Percentiles rank a stretch among this genome's conserved stretches.
phyloP scores from a whole-genome alignment of 345 rosid genomes.

The Crucihimalaya himalaica region DNA sequence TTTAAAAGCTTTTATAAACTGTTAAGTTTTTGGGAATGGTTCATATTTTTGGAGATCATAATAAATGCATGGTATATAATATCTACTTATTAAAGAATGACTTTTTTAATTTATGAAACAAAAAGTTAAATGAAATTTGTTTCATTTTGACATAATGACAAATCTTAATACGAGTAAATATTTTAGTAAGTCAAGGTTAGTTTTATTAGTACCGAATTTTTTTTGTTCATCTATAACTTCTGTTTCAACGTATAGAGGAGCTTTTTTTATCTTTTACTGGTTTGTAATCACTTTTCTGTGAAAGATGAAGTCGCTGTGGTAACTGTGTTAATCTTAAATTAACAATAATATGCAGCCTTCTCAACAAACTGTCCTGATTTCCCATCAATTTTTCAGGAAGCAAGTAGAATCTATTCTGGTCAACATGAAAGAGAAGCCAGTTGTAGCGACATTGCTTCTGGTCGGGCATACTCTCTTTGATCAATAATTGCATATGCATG shows the following conservation, averaged over 20 bases:
- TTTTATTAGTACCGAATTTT: background rate
- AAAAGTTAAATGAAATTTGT: too few species aligned
- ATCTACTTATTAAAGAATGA: too few species aligned
- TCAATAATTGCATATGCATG: slow-evolving; percentile 23
- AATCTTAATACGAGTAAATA: slow-evolving; percentile 1
- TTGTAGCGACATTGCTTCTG: slow-evolving; percentile 78
- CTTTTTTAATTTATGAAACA: too few species aligned
- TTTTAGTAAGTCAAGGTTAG: background rate
- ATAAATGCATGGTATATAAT: background rate
- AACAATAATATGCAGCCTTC: slow-evolving; percentile 17
- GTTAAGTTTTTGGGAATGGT: slow-evolving; percentile 9
- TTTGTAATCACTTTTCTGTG: slow-evolving; percentile 9
- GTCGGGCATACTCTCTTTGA: slow-evolving; percentile 50
- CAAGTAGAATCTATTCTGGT: slow-evolving; percentile 87
- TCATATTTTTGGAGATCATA: background rate
- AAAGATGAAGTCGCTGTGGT: background rate
- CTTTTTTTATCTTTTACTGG: background rate
- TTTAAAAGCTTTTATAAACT: background rate
- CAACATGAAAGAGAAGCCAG: slow-evolving; percentile 91
- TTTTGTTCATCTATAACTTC: background rate
- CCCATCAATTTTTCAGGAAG: slow-evolving; percentile 58
- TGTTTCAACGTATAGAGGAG: background rate
- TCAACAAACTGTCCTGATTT: slow-evolving; percentile 6
- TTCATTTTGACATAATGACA: background rate
- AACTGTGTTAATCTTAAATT: slow-evolving; percentile 16